Percentiles rank a stretch among this genome's conserved stretches.
Evolutionary conservation across 306 rosid genomes (phyloP).

Genomic region (Gleditsia sinensis): DNA sequence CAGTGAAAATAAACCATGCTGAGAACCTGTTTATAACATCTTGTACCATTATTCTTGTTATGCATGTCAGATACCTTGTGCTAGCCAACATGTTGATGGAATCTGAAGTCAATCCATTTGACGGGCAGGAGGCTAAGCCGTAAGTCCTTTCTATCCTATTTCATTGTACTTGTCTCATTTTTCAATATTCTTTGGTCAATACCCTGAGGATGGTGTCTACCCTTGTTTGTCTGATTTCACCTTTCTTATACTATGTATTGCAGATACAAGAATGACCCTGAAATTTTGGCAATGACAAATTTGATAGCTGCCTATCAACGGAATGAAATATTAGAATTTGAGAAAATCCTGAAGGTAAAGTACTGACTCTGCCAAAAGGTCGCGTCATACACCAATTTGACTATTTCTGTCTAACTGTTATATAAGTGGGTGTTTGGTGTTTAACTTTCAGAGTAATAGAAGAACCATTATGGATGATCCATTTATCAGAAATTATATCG

Average conservation of each 20-base stretch:
- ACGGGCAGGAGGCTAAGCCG: conserved; percentile 75
- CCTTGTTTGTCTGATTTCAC: conserved; percentile 11
- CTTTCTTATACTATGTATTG: conserved; percentile 31
- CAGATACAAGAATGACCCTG: conserved; percentile 98
- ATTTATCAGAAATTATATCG: conserved; percentile 92
- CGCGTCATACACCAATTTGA: conserved; percentile 9
- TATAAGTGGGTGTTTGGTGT: conserved; percentile 29
- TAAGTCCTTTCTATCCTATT: conserved; percentile 38
- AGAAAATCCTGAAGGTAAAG: conserved; percentile 88
- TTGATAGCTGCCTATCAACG: conserved; percentile 96
- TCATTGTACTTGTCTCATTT: not conserved
- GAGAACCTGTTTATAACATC: not conserved
- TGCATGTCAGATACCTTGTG: conserved; percentile 71
- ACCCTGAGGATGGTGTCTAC: not conserved
- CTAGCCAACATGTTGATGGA: conserved; percentile 85
- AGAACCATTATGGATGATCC: conserved; percentile 97
- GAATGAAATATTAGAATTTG: conserved; percentile 95
- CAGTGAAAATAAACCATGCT: not conserved
- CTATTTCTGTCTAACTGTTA: conserved; percentile 23
- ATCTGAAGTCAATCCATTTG: conserved; percentile 69
- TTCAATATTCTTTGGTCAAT: not conserved
- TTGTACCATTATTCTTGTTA: conserved; percentile 18
- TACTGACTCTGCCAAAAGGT: conserved; percentile 4
- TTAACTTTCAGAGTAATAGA: conserved; percentile 66
- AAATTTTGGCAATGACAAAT: conserved; percentile 98